Evolutionary conservation across 768 basidiomycete genomes (phyloP).

Genomic region (Candolleomyces eurysporus): DNA sequence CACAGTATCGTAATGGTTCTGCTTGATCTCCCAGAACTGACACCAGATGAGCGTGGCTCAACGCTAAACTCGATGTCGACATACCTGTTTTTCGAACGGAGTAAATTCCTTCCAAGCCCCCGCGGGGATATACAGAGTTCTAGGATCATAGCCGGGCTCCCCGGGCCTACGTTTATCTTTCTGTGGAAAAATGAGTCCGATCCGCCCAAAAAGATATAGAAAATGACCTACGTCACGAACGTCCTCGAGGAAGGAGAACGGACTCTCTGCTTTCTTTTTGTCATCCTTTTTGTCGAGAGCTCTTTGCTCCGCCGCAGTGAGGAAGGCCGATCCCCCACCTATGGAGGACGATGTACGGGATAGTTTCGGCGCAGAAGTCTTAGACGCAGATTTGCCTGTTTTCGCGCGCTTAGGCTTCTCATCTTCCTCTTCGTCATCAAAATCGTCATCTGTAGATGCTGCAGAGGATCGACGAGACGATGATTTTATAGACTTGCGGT

Average conservation of each 20-base stretch:
- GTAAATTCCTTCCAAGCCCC: conserved; percentile 82
- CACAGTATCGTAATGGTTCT: conserved; percentile 95
- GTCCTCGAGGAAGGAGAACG: conserved; percentile 73
- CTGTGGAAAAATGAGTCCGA: conserved; percentile 33
- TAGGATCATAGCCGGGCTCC: conserved; percentile 87
- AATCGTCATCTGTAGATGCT: conserved; percentile 39
- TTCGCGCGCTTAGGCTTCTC: conserved; percentile 31
- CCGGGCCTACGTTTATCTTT: conserved; percentile 77
- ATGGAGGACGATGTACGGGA: conserved; percentile 17
- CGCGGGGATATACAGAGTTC: conserved; percentile 80
- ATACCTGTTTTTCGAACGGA: conserved; percentile 90
- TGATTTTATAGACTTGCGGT: conserved; percentile 40
- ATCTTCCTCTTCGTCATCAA: conserved; percentile 25
- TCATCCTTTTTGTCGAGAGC: conserved; percentile 75
- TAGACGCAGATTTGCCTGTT: conserved; percentile 25
- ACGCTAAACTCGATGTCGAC: conserved; percentile 9
- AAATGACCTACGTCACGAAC: conserved; percentile 61
- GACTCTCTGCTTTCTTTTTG: conserved; percentile 76
- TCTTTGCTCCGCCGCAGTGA: conserved; percentile 82
- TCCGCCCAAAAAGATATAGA: neutral
- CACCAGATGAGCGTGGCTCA: neutral
- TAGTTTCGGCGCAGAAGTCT: conserved; percentile 18
- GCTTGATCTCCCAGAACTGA: conserved; percentile 92
- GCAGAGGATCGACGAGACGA: conserved; percentile 43
- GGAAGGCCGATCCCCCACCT: conserved; percentile 44